Evolutionary conservation across 148 eudicot genomes (phyloP), one percentile per base, ranked within the genome.

Genomic region (Rhododendron williamsianum): DNA sequence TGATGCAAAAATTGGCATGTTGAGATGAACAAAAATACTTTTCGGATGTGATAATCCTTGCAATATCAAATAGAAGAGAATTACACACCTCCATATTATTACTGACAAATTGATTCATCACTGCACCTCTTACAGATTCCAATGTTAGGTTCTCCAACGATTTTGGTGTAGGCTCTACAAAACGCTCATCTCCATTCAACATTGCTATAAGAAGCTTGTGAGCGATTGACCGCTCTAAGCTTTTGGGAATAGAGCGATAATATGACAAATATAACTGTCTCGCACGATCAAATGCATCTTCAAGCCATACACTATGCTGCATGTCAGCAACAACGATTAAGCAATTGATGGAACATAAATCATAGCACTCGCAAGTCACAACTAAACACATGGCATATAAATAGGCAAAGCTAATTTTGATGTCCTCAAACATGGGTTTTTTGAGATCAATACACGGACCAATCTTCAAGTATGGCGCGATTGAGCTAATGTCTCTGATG

Each of bases 281-380:
- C 81, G 99, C 98, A 90, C 99, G 92, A 88, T 97, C 99, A 87
- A 95, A 94, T 43, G 99, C 99, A 94, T 97, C 99, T 30, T 97
- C 98, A 88, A 97, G 87, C 99, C 99, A 97, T 60, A 97, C 99
- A 82, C 99, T 95, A 92, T 94, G 98, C 99, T 97, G 99, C 92
- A 93, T 41, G 69, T 86, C 86, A 85, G 58, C 52, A 86, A 87
- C 77, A 83, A 72, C 30, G 73, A 72, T 67, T 65, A 33, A 84
- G 13, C 13, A 76, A 52, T 21, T 58, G 4, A 52, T 72, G 30
- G 33, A 81, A 65, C 78, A 83, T 49, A 33, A 38, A 49, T 48
- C 9, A 25, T 33, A 71, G 65, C 45, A 67, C 25, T 46, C 77
- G 25, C 43, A 4, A 41, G 43, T 41, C 43, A 41, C 43, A 67